phyloP scores from a whole-genome alignment of 176 grass and related monocot species.

The Avena insularis region DNA sequence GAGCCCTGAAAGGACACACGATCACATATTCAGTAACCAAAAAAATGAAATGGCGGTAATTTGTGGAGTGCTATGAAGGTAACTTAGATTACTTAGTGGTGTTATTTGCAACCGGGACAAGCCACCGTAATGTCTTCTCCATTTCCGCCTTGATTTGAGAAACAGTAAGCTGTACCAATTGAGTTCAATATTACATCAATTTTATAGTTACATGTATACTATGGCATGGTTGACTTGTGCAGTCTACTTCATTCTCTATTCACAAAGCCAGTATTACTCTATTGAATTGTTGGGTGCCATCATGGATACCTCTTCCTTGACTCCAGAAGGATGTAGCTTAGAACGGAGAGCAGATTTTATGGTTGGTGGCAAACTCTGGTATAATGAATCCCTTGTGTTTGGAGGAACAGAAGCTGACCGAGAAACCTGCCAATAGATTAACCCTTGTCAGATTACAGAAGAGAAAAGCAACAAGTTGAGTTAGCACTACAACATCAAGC shows the following conservation, averaged over 20 bases:
- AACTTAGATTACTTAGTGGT: constrained; percentile 85
- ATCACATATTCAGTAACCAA: constrained; percentile 45
- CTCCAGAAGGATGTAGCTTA: constrained; percentile 68
- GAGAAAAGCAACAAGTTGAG: constrained; percentile 16
- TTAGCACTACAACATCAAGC: constrained; percentile 32
- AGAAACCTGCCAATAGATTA: constrained; percentile 63
- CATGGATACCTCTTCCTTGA: constrained; percentile 84
- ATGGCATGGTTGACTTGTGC: constrained; percentile 21
- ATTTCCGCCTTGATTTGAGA: constrained; percentile 95
- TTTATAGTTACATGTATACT: constrained; percentile 26
- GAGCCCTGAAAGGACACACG: constrained; percentile 57
- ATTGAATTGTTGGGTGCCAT: constrained; percentile 27
- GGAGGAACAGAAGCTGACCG: constrained; percentile 88
- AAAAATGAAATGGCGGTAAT: constrained; percentile 14
- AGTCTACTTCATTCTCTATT: constrained; percentile 27
- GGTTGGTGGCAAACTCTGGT: constrained; percentile 84
- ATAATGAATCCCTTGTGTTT: constrained; percentile 91
- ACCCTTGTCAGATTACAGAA: constrained; percentile 44
- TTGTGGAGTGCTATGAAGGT: constrained; percentile 37
- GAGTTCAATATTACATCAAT: constrained; percentile 37
- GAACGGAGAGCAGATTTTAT: constrained; percentile 82
- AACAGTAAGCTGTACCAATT: constrained; percentile 64
- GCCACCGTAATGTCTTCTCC: constrained; percentile 87
- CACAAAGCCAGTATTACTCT: neutral
- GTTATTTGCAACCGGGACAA: constrained; percentile 89